Conservation (phyloP, 1,284 basidiomycete species). For the Amylostereum areolatum region DNA sequence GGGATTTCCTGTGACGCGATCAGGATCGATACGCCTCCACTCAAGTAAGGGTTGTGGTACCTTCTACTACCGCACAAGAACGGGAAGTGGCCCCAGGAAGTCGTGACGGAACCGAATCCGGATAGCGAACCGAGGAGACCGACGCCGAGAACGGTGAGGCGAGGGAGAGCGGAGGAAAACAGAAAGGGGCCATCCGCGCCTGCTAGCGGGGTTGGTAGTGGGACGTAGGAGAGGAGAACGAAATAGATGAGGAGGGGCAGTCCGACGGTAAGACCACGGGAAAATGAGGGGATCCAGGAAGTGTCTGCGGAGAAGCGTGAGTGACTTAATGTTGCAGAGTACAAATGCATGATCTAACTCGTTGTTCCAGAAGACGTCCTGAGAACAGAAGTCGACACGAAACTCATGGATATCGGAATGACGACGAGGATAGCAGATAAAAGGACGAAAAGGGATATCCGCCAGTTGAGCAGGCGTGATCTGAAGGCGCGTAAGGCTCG, state of each 20-base stretch:
- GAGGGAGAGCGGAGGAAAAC: conserved; percentile 42
- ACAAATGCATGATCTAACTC: conserved; percentile 1
- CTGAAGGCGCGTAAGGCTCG: not conserved
- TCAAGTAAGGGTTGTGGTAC: too few species aligned
- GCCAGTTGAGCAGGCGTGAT: conserved; percentile 55
- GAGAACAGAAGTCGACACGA: conserved; percentile 42
- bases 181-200: conserved; percentile 26
- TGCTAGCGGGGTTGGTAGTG: conserved; percentile 48
- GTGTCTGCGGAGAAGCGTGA: conserved; percentile 12
- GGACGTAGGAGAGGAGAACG: conserved; percentile 56
- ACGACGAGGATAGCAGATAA: conserved; percentile 51
- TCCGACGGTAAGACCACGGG: conserved; percentile 37
- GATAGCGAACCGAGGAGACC: conserved; percentile 67
- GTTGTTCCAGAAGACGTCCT: conserved; percentile 5
- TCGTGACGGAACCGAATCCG: conserved; percentile 68
- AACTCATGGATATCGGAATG: conserved; percentile 54
- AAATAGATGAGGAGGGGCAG: conserved; percentile 52
- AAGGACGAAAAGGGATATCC: conserved; percentile 51
- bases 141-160: conserved; percentile 71
- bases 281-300: conserved; percentile 20
- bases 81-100: conserved; percentile 47
- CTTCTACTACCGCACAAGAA: conserved; percentile 16
- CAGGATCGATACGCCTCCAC: not conserved
- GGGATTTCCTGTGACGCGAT: conserved; percentile 22
- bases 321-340: not conserved